Base-by-base conservation (phyloP, 257 asterid species). In the Nicotiana undulata region DNA sequence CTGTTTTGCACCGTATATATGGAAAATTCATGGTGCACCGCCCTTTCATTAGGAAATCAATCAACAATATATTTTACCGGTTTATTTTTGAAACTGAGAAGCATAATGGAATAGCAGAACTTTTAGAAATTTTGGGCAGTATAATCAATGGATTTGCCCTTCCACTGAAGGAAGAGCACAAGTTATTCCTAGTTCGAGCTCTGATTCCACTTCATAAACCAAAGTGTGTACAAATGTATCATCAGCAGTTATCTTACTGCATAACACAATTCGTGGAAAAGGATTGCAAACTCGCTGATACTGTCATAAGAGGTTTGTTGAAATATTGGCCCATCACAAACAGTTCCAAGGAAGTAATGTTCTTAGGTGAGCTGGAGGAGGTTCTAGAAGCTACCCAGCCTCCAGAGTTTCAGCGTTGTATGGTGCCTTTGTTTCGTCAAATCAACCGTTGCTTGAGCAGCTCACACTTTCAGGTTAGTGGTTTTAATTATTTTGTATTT, bases 331-430 rank as follows among this genome's bases (percentile, higher is more conserved):
- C 97, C 6, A 85, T 92, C 53, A 92, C 97, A 76, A 92, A 89
- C 85, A 92, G 97, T 88, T 87, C 97, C 26, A 92, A 92, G 87
- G 97, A 92, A 87, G 97, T 90, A 53, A 90, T 90, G 97, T 90
- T 92, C 85, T 85, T 92, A 64, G 93, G 93, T 82, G 97, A 92
- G 91, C 90, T 92, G 6, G 97, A 92, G 88, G 97, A 90, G 88
- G 97, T 92, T 67, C 81, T 92, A 79, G 97, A 92, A 88, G 93
- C 95, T n/a, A 92, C 95, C 81, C 97, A 92, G 86, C 85, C 86
- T 51, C 92, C 95, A 1, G 97, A 92, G 82, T 92, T 92, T 81
- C 97, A 89, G 85, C 92, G 97, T 8, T 90, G 95, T 77, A 92
- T 92, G 97, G 95, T 90, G 76, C 95, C 97, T 77, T 87, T 92